phyloP scores from a whole-genome alignment of 768 basidiomycete species.

The Hortiboletus campestris region DNA sequence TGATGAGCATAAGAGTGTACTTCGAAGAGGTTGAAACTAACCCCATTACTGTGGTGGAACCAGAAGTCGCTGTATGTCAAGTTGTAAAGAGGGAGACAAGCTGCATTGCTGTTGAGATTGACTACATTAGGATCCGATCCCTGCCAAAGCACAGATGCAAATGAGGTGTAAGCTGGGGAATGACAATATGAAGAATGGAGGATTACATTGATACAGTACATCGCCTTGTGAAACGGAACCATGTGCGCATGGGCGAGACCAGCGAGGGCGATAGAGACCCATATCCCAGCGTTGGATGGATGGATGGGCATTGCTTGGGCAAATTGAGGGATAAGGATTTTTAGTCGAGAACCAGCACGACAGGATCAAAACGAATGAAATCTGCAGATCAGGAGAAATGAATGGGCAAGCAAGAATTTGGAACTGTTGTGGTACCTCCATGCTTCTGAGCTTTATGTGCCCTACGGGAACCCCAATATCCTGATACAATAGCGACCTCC shows the following conservation, averaged over 20 bases:
- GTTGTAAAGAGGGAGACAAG: not conserved
- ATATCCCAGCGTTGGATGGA: not conserved
- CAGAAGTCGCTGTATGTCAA: not conserved
- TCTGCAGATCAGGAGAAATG: not conserved
- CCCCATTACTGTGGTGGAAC: not conserved
- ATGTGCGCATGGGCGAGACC: constrained; percentile 11
- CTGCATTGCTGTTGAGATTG: not conserved
- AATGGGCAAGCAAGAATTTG: not conserved
- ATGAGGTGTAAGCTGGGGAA: not conserved
- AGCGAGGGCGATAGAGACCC: constrained; percentile 11
- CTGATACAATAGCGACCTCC: not conserved
- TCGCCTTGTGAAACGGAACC: not conserved
- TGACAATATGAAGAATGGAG: not conserved
- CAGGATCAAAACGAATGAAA: not conserved
- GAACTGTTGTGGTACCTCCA: not conserved
- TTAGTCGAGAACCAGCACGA: constrained; percentile 10
- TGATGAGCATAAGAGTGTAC: not conserved
- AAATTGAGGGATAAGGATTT: not conserved
- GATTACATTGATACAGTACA: constrained; percentile 13
- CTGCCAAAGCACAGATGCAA: not conserved
- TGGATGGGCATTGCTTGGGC: not conserved
- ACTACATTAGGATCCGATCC: not conserved
- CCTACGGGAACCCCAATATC: not conserved
- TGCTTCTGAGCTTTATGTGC: constrained; percentile 4
- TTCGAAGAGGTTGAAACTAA: not conserved